Percentiles rank a stretch among this genome's conserved stretches.
Evolutionary conservation across 768 basidiomycete species (phyloP).

Genomic region (Leccinellum rugosiceps): DNA sequence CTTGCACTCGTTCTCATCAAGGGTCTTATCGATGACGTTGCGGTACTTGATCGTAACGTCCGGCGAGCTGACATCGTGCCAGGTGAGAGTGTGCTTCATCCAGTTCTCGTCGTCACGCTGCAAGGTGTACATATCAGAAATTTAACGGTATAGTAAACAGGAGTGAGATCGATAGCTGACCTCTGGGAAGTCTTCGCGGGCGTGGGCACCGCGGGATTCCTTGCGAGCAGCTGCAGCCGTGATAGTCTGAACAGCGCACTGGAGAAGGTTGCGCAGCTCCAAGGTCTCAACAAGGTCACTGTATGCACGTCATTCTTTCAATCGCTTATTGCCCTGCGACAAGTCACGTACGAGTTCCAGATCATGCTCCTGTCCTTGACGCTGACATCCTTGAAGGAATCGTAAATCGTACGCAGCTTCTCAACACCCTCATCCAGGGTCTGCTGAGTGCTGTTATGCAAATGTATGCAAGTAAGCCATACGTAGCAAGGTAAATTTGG

Average conservation of each 20-base stretch:
- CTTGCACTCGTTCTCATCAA: constrained; percentile 98
- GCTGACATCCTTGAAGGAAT: constrained; percentile 85
- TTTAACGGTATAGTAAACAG: neutral
- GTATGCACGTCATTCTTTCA: constrained; percentile 7
- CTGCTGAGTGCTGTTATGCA: constrained; percentile 64
- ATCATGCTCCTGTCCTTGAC: constrained; percentile 99
- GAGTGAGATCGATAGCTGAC: constrained; percentile 37
- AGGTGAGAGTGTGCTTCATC: constrained; percentile 97
- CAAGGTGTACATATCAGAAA: neutral
- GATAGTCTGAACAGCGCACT: constrained; percentile 95
- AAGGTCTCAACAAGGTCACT: constrained; percentile 97
- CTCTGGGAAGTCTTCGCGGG: constrained; percentile 97
- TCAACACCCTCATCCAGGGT: constrained; percentile 89
- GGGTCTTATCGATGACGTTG: constrained; percentile 75
- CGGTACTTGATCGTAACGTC: constrained; percentile 91
- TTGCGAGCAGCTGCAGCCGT: constrained; percentile 89
- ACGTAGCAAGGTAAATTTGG: neutral
- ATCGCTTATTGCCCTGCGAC: neutral
- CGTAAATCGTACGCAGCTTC: constrained; percentile 84
- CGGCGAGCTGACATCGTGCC: constrained; percentile 72
- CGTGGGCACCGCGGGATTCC: constrained; percentile 98
- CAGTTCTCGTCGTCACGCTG: constrained; percentile 90
- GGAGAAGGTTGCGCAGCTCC: constrained; percentile 93
- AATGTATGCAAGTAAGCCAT: constrained; percentile 2
- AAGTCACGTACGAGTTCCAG: constrained; percentile 89